Percentiles rank a stretch among this genome's conserved stretches.
phyloP scores from a whole-genome alignment of 495 filamentous ascomycete species.

The Tuber indicum region DNA sequence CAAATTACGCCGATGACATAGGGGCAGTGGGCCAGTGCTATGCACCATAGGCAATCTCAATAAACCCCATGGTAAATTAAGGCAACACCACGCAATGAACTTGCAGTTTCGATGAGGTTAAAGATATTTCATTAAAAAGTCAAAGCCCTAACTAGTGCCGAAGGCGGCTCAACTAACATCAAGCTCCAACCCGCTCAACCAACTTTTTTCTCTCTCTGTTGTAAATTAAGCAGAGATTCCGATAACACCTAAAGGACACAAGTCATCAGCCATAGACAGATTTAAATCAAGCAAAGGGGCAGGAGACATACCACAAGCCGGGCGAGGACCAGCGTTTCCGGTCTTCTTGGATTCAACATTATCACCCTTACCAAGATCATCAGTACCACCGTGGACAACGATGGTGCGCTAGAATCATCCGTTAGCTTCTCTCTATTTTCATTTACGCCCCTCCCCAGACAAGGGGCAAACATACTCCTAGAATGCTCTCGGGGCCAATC shows the following conservation, averaged over 20 bases:
- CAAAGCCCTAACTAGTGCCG: not conserved
- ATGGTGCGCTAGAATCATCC: constrained; percentile 65
- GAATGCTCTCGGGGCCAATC: constrained; percentile 89
- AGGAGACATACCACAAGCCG: constrained; percentile 72
- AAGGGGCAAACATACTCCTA: constrained; percentile 64
- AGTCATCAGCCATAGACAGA: not conserved
- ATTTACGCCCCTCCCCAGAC: not conserved
- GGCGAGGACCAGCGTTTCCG: constrained; percentile 84
- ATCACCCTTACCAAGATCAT: constrained; percentile 86
- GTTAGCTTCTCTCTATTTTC: constrained; percentile 21
- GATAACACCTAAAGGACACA: constrained; percentile 60
- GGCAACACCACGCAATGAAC: not conserved
- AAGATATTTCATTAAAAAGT: not conserved
- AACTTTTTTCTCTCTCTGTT: not conserved
- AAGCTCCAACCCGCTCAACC: not conserved
- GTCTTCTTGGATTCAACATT: constrained; percentile 95
- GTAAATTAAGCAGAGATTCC: constrained; percentile 62
- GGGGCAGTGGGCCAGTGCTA: not conserved
- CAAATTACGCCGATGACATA: not conserved
- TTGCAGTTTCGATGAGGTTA: not conserved
- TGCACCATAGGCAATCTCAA: not conserved
- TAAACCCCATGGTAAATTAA: not conserved
- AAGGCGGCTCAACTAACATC: not conserved
- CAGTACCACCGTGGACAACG: constrained; percentile 88
- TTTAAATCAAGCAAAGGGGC: constrained; percentile 2